These are phyloP conservation scores for Pharnaceum exiguum DNA, from an alignment of 148 eudicot species.

Conservation along the genomic window DNA sequence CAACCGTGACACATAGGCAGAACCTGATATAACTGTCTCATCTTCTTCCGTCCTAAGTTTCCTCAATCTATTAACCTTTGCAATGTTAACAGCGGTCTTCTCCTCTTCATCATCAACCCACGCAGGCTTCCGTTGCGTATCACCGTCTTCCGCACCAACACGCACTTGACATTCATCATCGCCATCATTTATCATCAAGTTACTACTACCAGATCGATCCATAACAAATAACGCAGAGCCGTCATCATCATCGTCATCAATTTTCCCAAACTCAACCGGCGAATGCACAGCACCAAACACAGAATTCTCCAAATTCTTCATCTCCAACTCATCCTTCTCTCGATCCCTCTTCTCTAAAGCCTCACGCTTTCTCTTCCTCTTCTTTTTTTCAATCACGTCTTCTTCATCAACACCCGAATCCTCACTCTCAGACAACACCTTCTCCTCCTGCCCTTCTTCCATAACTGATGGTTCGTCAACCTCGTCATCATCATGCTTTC, in stretches of 20 bases:
- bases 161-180: slow-evolving; percentile 28
- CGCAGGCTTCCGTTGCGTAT: slow-evolving; percentile 54
- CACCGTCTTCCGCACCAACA: slow-evolving; percentile 26
- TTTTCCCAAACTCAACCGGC: slow-evolving; percentile 67
- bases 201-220: slow-evolving; percentile 45
- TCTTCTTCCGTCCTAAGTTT: slow-evolving; percentile 84
- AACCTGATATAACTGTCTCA: slow-evolving; percentile 68
- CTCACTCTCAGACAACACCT: slow-evolving; percentile 26
- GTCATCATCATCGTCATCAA: slow-evolving; percentile 33
- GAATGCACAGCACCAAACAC: slow-evolving; percentile 67
- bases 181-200: slow-evolving; percentile 39
- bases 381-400: slow-evolving; percentile 19
- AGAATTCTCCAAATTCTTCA: slow-evolving; percentile 56
- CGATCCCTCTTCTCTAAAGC: slow-evolving; percentile 27
- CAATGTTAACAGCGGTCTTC: slow-evolving; percentile 50
- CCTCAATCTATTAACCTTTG: slow-evolving; percentile 72
- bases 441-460: slow-evolving; percentile 23
- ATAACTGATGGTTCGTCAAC: slow-evolving; percentile 25
- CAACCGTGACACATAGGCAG: slow-evolving; percentile 64
- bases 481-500: slow-evolving; percentile 30
- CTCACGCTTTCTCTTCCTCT: slow-evolving; percentile 47
- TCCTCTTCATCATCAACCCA: slow-evolving; percentile 92
- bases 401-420: slow-evolving; percentile 19
- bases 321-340: slow-evolving; percentile 49
- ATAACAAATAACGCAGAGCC: slow-evolving; percentile 45